Evolutionary conservation across 805 yeast genomes (phyloP).

Genomic region (Schwanniomyces occidentalis): DNA sequence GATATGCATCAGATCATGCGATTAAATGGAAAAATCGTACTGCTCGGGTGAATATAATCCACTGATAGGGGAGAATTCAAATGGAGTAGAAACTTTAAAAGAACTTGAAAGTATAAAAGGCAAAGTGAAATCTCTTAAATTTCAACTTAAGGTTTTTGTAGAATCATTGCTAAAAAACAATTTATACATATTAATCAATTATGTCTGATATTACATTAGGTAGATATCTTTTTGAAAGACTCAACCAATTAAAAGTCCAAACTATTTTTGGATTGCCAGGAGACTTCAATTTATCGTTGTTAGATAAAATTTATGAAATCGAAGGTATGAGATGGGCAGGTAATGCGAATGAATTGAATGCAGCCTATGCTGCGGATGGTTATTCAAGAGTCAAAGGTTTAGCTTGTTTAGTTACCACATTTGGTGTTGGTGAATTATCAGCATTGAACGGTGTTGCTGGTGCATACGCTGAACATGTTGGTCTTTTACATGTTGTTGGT

Average conservation of each 20-base stretch:
- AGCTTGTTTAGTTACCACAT: slow-evolving; percentile 76
- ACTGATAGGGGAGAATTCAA: too few relatives aligned
- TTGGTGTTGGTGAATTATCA: slow-evolving; percentile 87
- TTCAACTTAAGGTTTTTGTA: too few relatives aligned
- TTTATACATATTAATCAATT: too few relatives aligned
- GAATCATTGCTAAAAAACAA: too few relatives aligned
- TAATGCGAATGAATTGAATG: slow-evolving; percentile 86
- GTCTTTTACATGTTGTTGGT: slow-evolving; percentile 81
- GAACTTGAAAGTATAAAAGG: too few relatives aligned
- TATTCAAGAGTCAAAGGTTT: slow-evolving; percentile 80
- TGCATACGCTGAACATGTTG: slow-evolving; percentile 86
- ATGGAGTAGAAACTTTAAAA: too few relatives aligned
- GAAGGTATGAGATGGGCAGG: slow-evolving; percentile 86
- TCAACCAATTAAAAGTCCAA: slow-evolving; percentile 67
- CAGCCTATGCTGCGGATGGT: slow-evolving; percentile 88
- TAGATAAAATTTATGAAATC: slow-evolving; percentile 74
- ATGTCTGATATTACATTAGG: slow-evolving; percentile 63
- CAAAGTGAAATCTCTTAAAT: too few relatives aligned
- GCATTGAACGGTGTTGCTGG: slow-evolving; percentile 89
- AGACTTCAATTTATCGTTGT: slow-evolving; percentile 71
- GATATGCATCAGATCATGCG: too few relatives aligned
- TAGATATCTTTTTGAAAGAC: slow-evolving; percentile 74
- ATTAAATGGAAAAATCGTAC: too few relatives aligned
- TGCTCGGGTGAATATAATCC: too few relatives aligned
- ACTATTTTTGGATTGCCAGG: slow-evolving; percentile 83